Evolutionary conservation across 225 moss, liverwort and hornwort species (phyloP).

Genomic region (Marchantia polymorpha): DNA sequence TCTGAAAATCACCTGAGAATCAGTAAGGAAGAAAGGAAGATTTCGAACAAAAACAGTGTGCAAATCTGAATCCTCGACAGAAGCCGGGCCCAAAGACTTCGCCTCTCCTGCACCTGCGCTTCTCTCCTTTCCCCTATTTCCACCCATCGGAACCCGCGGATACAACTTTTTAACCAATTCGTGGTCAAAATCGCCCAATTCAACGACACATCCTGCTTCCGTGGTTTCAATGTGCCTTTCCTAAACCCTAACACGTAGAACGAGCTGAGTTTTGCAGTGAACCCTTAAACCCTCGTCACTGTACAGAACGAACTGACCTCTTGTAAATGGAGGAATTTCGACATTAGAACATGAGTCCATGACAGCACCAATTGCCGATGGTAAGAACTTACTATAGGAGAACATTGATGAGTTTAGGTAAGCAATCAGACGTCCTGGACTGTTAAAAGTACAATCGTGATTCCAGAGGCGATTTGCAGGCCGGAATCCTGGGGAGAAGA

Average conservation of each 20-base stretch:
- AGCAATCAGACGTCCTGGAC: too few relatives aligned
- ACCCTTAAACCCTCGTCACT: slow-evolving; percentile 10
- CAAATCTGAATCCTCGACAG: slow-evolving; percentile 36
- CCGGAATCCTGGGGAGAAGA: too few relatives aligned
- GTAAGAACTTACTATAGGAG: too few relatives aligned
- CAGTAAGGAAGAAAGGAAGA: slow-evolving; percentile 43
- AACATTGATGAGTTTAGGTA: too few relatives aligned
- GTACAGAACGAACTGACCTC: not conserved
- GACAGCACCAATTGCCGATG: too few relatives aligned
- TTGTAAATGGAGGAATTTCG: not conserved
- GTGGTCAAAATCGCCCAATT: not conserved
- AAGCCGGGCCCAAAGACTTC: slow-evolving; percentile 18
- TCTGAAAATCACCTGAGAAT: slow-evolving; percentile 46
- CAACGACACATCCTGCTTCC: not conserved
- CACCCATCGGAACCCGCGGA: not conserved
- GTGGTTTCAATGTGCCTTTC: not conserved
- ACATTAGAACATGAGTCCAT: too few relatives aligned
- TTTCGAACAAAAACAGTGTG: slow-evolving; percentile 46
- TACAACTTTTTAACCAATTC: not conserved
- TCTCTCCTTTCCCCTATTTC: not conserved
- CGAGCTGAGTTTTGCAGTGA: not conserved
- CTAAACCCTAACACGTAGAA: not conserved
- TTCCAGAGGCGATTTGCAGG: too few relatives aligned
- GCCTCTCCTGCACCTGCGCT: not conserved
- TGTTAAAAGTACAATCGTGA: too few relatives aligned